Evolutionary conservation across 2,329 filamentous ascomycete genomes (phyloP), one percentile per base, ranked within the genome.

Genomic region (Cryphonectria naterciae): DNA sequence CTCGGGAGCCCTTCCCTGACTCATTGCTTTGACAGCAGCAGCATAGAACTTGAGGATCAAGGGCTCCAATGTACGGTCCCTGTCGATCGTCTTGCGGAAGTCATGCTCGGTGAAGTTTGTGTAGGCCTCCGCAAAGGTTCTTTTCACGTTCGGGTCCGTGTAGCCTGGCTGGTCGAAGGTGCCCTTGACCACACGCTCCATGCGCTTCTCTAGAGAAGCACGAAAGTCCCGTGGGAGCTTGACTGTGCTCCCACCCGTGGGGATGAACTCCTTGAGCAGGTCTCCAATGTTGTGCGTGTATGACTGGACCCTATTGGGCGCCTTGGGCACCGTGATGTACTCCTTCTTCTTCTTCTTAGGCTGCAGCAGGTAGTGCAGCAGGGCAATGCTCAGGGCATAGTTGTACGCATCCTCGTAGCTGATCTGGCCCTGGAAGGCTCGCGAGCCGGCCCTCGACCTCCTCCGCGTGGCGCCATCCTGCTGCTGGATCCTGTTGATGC

Each of bases 21-120:
- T 80, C 77, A 97, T 87, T 73, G 97, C 95, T 80, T 97, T 97
- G 62, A 94, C 97, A 8, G 96, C 95, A 74, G 93, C 92, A 1
- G 95, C 97, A 82, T 97, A 98, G 85, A 99, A 98, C 74, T 98
- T 98, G 75, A 99, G 86, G 67, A 99, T 90, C 67, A 98, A 84
- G 74, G 97, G 95, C 81, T 99, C 96, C 32, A 97, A 91, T 77
- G 95, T 91, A 73, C 95, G 89, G 80, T 98, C 95, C 82, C 97
- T 97, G 78, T 98, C 94, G 85, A 98, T 94, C 71, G 91, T 92
- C 83, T 94, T 97, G 75, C 93, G 91, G 78, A 98, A 98, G 62
- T 89, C 90, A 73, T 91, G 91, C 73, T 97, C 93, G 76, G 95
- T 98, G 80, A 99, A 93, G 70, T 94, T 92, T 71, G 95, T 98